Evolutionary conservation across 192 early-diverging fungal species (phyloP), one percentile per base, ranked within the genome.

Genomic region (Endogone sp.): DNA sequence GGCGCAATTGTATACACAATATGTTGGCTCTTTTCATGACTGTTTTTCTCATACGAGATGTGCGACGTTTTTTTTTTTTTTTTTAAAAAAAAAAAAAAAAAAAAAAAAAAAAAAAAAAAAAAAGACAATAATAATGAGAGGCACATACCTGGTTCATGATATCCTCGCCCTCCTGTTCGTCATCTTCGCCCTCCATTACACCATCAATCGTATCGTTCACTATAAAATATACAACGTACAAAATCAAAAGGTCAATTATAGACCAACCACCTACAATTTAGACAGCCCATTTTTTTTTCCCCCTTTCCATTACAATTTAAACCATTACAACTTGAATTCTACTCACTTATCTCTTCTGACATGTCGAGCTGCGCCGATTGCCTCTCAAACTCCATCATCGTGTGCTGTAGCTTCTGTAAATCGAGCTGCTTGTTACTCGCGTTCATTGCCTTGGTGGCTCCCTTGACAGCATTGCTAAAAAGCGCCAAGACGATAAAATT

Each of bases 321-420:
- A 22, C 37, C 13, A 6, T 3, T 10, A 29, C 25, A 62, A 26
- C 23, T 55, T 24, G 2, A 64, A 63, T 9, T 2, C 20, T 62
- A 69, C 75, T 54, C 60, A 78, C 76, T 68, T 71, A 80, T 74
- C 64, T 80, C 78, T 54, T 75, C 78, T 44, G 64, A 68, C 71
- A 80, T 75, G 29, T 80, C 76, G 26, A 62, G 58, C n/a, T 63
- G 56, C 44, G 70, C 49, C 22, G 68, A 70, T 62, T 80, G 63
- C 29, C 66, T 61, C 31, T 71, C 63, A 62, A 78, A 80, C 22
- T 68, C 72, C 54, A 60, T 65, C 37, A 74, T 37, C 29, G 76
- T 80, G 44, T 79, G 29, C 55, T 73, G 71, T 29, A 80, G 30
- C 22, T 73, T 26, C 3, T 28, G 55, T 31, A 73, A 32, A 13